Conservation (phyloP, 169 alveolate genomes). For the Plasmodium inui region DNA sequence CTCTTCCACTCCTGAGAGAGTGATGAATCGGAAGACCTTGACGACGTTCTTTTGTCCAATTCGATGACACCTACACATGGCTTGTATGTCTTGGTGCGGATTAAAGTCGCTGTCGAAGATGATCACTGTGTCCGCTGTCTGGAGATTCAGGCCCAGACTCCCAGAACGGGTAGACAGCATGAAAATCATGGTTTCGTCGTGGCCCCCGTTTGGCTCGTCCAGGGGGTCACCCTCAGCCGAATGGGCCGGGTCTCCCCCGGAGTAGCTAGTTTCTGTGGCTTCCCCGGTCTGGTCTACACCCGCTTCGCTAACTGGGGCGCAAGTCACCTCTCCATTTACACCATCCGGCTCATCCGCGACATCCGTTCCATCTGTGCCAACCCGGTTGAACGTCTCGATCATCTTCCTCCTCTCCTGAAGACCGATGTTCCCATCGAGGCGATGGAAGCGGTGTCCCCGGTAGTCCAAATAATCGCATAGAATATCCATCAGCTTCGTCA, state of each 20-base stretch:
- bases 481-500: conserved; percentile 95
- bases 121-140: conserved; percentile 97
- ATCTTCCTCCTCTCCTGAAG: conserved; percentile 91
- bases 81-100: conserved; percentile 95
- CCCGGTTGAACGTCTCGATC: conserved; percentile 26
- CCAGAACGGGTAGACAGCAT: conserved; percentile 97
- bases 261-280: no score
- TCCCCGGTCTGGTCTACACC: neutral
- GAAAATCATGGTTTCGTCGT: conserved; percentile 73
- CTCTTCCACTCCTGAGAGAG: conserved; percentile 92
- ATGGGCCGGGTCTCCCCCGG: neutral
- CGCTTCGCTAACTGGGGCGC: neutral
- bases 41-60: conserved; percentile 93
- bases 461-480: conserved; percentile 94
- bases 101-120: conserved; percentile 95
- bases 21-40: conserved; percentile 90
- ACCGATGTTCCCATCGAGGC: conserved; percentile 97
- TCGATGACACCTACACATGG: conserved; percentile 95
- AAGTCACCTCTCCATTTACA: no score
- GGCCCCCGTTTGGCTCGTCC: neutral
- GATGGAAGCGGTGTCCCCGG: conserved; percentile 93
- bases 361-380: neutral
- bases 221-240: neutral
- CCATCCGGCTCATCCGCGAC: neutral
- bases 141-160: conserved; percentile 97